A percentile compares a stretch with the other conserved stretches of the same genome.
Conservation (phyloP, 2,329 filamentous ascomycete species). For the Magnaporthiopsis incrustans region DNA sequence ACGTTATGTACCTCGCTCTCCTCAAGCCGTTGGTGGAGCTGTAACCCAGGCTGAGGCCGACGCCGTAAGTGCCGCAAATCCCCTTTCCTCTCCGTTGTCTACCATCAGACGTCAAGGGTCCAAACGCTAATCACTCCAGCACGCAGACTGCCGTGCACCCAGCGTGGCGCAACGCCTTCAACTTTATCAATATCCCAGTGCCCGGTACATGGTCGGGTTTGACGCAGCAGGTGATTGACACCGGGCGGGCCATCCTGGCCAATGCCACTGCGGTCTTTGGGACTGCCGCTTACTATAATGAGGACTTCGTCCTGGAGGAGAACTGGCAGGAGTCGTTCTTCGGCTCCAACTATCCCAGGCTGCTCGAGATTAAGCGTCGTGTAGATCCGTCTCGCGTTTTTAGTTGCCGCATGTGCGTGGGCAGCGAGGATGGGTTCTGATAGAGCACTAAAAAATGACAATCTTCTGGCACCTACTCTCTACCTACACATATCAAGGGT, state of each 20-base stretch:
- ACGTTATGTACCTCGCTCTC: not conserved
- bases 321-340: conserved; percentile 27
- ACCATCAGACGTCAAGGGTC: too few relatives aligned
- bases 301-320: not conserved
- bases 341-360: conserved; percentile 25
- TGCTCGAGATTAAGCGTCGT: conserved; percentile 30
- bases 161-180: not conserved
- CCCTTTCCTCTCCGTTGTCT: not conserved
- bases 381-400: conserved; percentile 32
- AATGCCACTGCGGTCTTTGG: not conserved
- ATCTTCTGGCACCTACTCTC: too few relatives aligned
- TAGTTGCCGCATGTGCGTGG: conserved; percentile 31
- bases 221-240: not conserved
- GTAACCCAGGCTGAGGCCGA: not conserved
- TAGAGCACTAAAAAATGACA: not conserved
- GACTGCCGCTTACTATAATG: not conserved
- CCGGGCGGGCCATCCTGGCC: not conserved
- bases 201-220: not conserved
- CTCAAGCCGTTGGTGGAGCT: not conserved
- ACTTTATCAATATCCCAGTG: not conserved
- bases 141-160: not conserved
- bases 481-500: not conserved
- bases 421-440: conserved; percentile 24
- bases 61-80: not conserved
- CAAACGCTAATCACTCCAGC: not conserved